These are phyloP conservation scores for Brassica rapa DNA, from an alignment of 345 rosid species.

Conservation along the genomic window DNA sequence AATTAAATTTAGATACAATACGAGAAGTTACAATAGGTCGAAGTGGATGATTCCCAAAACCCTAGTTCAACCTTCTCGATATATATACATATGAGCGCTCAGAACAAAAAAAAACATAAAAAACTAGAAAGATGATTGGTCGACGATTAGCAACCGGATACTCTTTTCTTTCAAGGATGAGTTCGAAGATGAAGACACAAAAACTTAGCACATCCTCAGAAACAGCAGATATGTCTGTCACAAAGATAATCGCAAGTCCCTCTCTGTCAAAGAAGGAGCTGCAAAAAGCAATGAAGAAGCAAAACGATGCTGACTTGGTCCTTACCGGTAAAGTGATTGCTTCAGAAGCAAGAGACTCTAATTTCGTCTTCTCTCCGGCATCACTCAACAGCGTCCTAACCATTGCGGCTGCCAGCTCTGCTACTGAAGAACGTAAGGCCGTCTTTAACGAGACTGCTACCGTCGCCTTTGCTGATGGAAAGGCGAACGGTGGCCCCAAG, in stretches of 20 bases:
- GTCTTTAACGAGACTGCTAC: not conserved
- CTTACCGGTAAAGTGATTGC: not conserved
- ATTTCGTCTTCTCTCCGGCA: not conserved
- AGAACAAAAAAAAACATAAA: not conserved
- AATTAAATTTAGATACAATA: no score
- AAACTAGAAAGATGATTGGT: not conserved
- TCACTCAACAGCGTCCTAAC: not conserved
- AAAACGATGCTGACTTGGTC: slow-evolving; percentile 3
- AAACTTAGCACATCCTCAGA: not conserved
- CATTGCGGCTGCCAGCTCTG: not conserved
- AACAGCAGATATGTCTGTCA: not conserved
- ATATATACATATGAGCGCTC: not conserved
- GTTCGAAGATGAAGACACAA: not conserved
- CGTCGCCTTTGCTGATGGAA: not conserved
- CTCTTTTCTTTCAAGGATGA: not conserved
- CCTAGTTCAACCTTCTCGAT: not conserved
- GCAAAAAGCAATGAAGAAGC: slow-evolving; percentile 5
- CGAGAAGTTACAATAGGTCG: not conserved
- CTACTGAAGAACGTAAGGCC: not conserved
- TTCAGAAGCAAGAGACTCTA: not conserved
- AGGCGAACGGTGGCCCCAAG: not conserved
- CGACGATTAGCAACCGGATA: not conserved
- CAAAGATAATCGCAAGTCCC: not conserved
- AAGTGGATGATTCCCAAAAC: not conserved
- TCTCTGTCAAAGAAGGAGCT: not conserved